phyloP scores from a whole-genome alignment of 805 yeast species.

The Starmerella vaccinii region DNA sequence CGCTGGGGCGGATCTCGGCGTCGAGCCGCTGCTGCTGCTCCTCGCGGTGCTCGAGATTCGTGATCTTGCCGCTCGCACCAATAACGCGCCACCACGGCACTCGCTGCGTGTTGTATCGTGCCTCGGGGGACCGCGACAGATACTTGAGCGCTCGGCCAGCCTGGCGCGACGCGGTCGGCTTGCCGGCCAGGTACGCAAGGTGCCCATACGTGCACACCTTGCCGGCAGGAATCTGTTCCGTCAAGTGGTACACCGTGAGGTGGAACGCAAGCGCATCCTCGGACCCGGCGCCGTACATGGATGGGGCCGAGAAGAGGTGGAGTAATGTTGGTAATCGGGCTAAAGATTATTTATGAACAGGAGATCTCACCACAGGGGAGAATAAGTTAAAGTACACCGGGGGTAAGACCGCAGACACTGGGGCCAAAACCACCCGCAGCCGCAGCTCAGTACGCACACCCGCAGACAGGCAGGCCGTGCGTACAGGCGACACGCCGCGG shows the following conservation, averaged over 20 bases:
- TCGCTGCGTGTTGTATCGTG: slow-evolving; percentile 29
- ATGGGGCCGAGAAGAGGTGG: not conserved
- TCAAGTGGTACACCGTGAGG: slow-evolving; percentile 48
- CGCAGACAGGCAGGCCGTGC: too few relatives aligned
- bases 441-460: too few relatives aligned
- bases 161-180: slow-evolving; percentile 60
- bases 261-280: slow-evolving; percentile 50
- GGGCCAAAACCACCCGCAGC: too few relatives aligned
- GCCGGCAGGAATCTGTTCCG: slow-evolving; percentile 49
- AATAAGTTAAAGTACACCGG: slow-evolving; percentile 7
- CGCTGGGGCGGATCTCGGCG: slow-evolving; percentile 37
- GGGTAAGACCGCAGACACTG: not conserved
- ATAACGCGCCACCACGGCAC: slow-evolving; percentile 82
- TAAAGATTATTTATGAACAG: slow-evolving; percentile 9
- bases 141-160: slow-evolving; percentile 64
- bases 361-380: slow-evolving; percentile 8
- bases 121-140: slow-evolving; percentile 29
- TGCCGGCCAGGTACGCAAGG: slow-evolving; percentile 51
- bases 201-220: slow-evolving; percentile 66
- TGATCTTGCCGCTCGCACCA: slow-evolving; percentile 51
- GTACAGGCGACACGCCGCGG: too few relatives aligned
- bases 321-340: slow-evolving; percentile 2
- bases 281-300: slow-evolving; percentile 24
- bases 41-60: slow-evolving; percentile 39
- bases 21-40: slow-evolving; percentile 39